These are phyloP conservation scores for Arachnopeziza araneosa DNA, from an alignment of 2,329 filamentous ascomycete genomes.

Conservation along the genomic window DNA sequence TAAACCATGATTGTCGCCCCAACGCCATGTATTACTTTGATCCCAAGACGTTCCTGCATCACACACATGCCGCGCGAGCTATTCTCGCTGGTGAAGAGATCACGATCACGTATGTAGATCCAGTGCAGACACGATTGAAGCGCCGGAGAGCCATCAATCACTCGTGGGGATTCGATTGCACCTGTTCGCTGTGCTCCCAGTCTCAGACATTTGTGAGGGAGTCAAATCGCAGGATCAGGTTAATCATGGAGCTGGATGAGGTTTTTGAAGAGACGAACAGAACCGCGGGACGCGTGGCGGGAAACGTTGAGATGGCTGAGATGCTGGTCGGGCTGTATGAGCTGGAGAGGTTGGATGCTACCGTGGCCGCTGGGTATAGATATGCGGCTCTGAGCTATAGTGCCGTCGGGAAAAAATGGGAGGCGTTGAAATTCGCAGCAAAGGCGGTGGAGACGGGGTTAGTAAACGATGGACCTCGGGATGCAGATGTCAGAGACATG, in stretches of 20 bases:
- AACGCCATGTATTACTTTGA: constrained; percentile 36
- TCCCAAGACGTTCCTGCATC: constrained; percentile 32
- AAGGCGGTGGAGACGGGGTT: constrained; percentile 3
- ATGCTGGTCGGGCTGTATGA: constrained; percentile 34
- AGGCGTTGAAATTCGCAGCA: constrained; percentile 1
- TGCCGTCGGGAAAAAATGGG: constrained; percentile 1
- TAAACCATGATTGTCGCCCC: constrained; percentile 40
- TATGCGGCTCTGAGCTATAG: constrained; percentile 33
- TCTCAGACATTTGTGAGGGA: constrained; percentile 4
- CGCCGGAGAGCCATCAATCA: constrained; percentile 29
- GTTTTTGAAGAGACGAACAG: constrained; percentile 18
- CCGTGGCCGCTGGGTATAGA: constrained; percentile 32
- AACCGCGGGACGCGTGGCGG: constrained; percentile 4
- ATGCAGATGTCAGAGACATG: constrained; percentile 1
- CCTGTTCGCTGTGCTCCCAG: constrained; percentile 33
- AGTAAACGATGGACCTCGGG: constrained; percentile 1
- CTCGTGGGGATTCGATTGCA: constrained; percentile 37
- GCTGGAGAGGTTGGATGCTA: constrained; percentile 29
- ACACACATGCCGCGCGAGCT: constrained; percentile 33
- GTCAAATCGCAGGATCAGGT: constrained; percentile 9
- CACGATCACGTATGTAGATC: constrained; percentile 33
- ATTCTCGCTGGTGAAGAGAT: constrained; percentile 38
- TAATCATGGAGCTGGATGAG: not conserved
- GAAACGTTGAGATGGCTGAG: constrained; percentile 26
- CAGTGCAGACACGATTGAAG: constrained; percentile 28